These are phyloP conservation scores for Aurantiochytrium sp. DNA, from an alignment of 108 stramenopile species.

Conservation along the genomic window DNA sequence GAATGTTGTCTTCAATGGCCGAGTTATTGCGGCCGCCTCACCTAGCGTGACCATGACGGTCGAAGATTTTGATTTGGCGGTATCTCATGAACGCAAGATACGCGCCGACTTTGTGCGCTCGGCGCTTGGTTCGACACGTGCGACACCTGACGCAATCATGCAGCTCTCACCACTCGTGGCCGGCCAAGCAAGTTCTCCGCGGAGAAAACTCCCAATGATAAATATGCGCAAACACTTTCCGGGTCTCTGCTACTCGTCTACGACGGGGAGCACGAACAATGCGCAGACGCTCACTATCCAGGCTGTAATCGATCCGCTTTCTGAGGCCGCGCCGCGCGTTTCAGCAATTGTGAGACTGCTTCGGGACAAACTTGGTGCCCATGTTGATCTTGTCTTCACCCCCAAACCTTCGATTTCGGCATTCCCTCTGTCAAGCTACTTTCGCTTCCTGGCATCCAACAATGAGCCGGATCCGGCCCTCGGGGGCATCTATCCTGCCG, in stretches of 20 bases:
- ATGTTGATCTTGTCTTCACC: conserved; percentile 56
- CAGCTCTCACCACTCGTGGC: neutral
- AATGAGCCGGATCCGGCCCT: neutral
- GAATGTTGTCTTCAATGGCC: neutral
- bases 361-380: conserved; percentile 66
- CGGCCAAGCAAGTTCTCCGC: neutral
- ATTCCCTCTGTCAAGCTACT: conserved; percentile 79
- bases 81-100: neutral
- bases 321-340: conserved; percentile 75
- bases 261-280: neutral
- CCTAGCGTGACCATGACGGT: neutral
- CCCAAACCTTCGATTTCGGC: conserved; percentile 57
- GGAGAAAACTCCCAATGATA: neutral
- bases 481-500: neutral
- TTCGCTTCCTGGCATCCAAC: conserved; percentile 65
- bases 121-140: neutral
- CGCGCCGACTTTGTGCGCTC: neutral
- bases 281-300: conserved; percentile 37
- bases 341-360: conserved; percentile 63
- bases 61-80: neutral
- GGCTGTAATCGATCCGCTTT: conserved; percentile 74
- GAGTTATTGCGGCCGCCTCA: neutral
- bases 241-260: neutral
- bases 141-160: neutral
- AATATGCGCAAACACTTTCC: neutral